A percentile compares a stretch with the other conserved stretches of the same genome.
These are phyloP conservation scores for Acorus calamus DNA, from an alignment of 106 monocot species.

Conservation along the genomic window DNA sequence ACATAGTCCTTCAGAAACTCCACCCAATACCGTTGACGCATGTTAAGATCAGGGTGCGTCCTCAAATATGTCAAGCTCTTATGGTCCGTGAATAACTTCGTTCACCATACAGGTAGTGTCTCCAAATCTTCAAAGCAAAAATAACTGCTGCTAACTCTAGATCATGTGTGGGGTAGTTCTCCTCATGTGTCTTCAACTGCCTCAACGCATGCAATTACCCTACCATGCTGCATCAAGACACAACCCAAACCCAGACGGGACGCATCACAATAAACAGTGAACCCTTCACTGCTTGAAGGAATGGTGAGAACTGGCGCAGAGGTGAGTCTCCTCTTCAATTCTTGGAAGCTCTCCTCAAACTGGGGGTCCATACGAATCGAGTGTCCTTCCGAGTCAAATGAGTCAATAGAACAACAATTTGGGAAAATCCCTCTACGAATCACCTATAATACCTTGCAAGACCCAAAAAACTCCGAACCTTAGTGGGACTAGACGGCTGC, in stretches of 20 bases:
- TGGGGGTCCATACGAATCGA: too few relatives aligned
- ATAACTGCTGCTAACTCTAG: background rate
- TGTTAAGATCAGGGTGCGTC: background rate
- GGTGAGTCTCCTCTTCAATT: too few relatives aligned
- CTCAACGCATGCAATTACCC: background rate
- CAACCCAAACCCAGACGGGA: background rate
- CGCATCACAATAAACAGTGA: constrained; percentile 4
- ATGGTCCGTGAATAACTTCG: too few relatives aligned
- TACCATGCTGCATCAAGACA: background rate
- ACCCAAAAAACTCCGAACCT: background rate
- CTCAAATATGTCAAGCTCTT: too few relatives aligned
- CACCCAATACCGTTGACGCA: background rate
- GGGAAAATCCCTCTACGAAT: background rate
- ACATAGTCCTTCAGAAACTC: constrained; percentile 1
- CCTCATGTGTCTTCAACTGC: background rate
- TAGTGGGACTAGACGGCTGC: background rate
- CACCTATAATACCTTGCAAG: background rate
- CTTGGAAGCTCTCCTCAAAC: too few relatives aligned
- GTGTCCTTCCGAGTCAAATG: background rate
- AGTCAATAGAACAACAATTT: background rate
- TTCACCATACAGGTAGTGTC: background rate
- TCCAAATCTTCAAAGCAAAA: constrained; percentile 3
- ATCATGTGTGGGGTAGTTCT: too few relatives aligned
- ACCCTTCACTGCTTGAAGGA: background rate
- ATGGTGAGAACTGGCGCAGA: background rate